Evolutionary conservation across 2,329 filamentous ascomycete species (phyloP).

Genomic region (Magnaporthiopsis incrustans): DNA sequence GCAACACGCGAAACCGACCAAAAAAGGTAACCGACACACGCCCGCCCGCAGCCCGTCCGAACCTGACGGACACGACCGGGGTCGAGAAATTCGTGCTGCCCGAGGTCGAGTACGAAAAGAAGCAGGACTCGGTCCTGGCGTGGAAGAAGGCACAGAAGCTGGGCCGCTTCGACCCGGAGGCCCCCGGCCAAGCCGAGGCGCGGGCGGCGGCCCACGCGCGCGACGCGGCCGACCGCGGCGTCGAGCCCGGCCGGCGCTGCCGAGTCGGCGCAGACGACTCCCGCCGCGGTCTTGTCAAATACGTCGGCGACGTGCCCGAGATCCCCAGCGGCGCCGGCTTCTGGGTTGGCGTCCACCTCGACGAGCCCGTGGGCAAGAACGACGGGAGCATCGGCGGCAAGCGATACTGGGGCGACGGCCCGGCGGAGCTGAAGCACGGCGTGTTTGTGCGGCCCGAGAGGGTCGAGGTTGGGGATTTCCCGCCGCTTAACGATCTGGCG

Average conservation of each 20-base stretch:
- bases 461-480: slow-evolving; percentile 68
- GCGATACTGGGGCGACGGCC: slow-evolving; percentile 63
- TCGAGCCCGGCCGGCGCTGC: slow-evolving; percentile 54
- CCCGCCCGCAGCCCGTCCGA: slow-evolving; percentile 62
- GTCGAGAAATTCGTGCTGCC: slow-evolving; percentile 90
- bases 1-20: neutral
- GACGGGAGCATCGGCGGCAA: slow-evolving; percentile 57
- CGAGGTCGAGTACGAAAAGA: slow-evolving; percentile 75
- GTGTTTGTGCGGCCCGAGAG: slow-evolving; percentile 74
- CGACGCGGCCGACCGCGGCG: slow-evolving; percentile 63
- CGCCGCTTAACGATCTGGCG: slow-evolving; percentile 63
- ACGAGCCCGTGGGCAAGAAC: slow-evolving; percentile 77
- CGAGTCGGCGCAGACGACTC: slow-evolving; percentile 59
- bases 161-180: slow-evolving; percentile 89
- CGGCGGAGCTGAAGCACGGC: slow-evolving; percentile 54
- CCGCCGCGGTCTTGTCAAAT: slow-evolving; percentile 61
- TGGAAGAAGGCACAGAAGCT: slow-evolving; percentile 95
- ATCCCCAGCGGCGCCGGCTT: slow-evolving; percentile 56
- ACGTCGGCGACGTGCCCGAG: slow-evolving; percentile 66
- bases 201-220: slow-evolving; percentile 60
- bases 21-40: slow-evolving; percentile 70
- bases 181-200: slow-evolving; percentile 64
- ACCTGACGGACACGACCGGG: slow-evolving; percentile 71
- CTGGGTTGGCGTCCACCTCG: slow-evolving; percentile 69
- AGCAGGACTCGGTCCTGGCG: slow-evolving; percentile 79